Conservation (phyloP, 306 rosid species). For the Quercus variabilis region DNA sequence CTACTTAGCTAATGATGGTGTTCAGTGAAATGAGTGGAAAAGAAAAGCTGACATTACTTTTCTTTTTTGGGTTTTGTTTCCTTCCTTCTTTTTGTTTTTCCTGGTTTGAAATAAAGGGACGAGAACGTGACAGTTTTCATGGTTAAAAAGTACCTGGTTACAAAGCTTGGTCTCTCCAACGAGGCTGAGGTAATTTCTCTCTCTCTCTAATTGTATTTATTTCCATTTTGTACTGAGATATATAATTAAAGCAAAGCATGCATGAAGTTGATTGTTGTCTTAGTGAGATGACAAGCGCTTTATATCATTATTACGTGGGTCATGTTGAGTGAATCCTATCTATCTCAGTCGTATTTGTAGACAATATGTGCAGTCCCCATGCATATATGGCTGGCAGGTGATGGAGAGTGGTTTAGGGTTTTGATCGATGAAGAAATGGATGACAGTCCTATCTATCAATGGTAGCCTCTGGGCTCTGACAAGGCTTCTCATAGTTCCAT, state of each 20-base stretch:
- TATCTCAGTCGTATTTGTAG: background rate
- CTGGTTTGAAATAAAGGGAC: constrained; percentile 36
- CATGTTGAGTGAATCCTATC: constrained; percentile 16
- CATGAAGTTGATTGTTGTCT: constrained; percentile 19
- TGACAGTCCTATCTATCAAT: constrained; percentile 4
- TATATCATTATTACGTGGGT: constrained; percentile 22
- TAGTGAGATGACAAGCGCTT: constrained; percentile 26
- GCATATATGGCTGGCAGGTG: constrained; percentile 1
- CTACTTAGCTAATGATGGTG: constrained; percentile 42
- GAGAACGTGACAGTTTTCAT: constrained; percentile 56
- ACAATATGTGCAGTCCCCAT: background rate
- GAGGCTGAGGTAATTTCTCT: constrained; percentile 46
- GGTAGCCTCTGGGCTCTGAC: constrained; percentile 2
- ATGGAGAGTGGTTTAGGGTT: constrained; percentile 18
- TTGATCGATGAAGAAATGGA: background rate
- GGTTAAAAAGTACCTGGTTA: constrained; percentile 68
- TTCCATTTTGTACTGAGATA: background rate
- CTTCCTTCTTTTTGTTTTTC: background rate
- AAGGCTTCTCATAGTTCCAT: background rate
- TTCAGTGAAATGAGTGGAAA: constrained; percentile 38
- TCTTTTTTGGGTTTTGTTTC: constrained; percentile 19
- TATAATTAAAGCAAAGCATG: constrained; percentile 30
- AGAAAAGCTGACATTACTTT: constrained; percentile 25
- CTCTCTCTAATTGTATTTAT: background rate
- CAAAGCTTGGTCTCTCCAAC: constrained; percentile 69